These are phyloP conservation scores for Penicillium turbatum DNA, from an alignment of 495 filamentous ascomycete genomes.

Conservation along the genomic window DNA sequence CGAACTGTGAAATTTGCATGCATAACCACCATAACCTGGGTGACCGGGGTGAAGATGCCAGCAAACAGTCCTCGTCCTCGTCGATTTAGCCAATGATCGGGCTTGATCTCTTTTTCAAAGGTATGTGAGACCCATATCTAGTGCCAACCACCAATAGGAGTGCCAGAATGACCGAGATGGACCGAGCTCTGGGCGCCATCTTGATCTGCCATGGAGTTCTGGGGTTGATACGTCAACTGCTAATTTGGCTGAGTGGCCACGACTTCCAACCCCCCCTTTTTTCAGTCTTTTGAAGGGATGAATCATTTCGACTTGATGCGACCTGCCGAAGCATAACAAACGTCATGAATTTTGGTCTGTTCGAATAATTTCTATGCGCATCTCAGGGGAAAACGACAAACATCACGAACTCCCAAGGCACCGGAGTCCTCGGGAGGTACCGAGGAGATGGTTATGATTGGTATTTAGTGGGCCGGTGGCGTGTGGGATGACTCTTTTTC, in stretches of 20 bases:
- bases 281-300: not conserved
- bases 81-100: constrained; percentile 3
- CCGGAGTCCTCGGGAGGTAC: constrained; percentile 4
- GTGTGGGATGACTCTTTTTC: not conserved
- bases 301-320: not conserved
- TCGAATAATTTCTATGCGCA: too few relatives aligned
- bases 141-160: not conserved
- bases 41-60: not conserved
- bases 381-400: constrained; percentile 7
- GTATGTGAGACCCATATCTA: not conserved
- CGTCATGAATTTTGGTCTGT: not conserved
- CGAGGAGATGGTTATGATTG: constrained; percentile 5
- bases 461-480: not conserved
- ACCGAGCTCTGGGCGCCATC: constrained; percentile 11
- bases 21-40: not conserved
- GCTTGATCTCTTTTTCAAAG: not conserved
- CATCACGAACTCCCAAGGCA: not conserved
- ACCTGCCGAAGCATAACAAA: not conserved
- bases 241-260: not conserved
- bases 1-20: constrained; percentile 2
- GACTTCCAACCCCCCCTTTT: not conserved
- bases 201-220: constrained; percentile 10
- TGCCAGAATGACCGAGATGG: not conserved
- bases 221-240: constrained; percentile 27
- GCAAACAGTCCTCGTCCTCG: not conserved